A percentile compares a stretch with the other conserved stretches of the same genome.
phyloP scores from a whole-genome alignment of 1,284 basidiomycete species.

The Ganoderma sp. region DNA sequence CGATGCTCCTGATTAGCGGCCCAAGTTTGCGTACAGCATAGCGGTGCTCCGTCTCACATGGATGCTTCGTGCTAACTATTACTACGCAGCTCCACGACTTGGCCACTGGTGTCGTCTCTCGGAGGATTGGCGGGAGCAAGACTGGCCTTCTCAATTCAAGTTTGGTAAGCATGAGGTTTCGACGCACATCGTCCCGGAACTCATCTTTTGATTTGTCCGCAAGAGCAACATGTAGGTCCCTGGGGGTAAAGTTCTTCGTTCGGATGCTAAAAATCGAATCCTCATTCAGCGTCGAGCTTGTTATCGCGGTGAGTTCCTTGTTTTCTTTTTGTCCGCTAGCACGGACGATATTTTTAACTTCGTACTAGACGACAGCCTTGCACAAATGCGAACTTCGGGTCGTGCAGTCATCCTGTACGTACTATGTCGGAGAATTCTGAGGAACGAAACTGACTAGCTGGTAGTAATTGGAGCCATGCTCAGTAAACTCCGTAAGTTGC shows the following conservation, averaged over 20 bases:
- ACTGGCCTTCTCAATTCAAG: conserved; percentile 85
- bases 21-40: background rate
- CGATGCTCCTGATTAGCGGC: background rate
- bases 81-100: conserved; percentile 74
- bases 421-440: background rate
- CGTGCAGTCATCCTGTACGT: conserved; percentile 73
- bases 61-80: background rate
- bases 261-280: background rate
- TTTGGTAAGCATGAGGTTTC: conserved; percentile 52
- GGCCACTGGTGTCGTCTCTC: conserved; percentile 75
- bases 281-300: conserved; percentile 66
- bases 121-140: conserved; percentile 77
- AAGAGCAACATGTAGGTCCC: conserved; percentile 71
- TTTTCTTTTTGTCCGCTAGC: background rate
- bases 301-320: conserved; percentile 63
- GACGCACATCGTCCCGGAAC: background rate
- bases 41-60: background rate
- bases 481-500: conserved; percentile 69
- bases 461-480: conserved; percentile 81
- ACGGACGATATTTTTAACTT: background rate
- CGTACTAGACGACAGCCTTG: conserved; percentile 73
- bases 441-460: conserved; percentile 3
- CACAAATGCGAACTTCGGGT: conserved; percentile 84
- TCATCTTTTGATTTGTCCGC: conserved; percentile 19
- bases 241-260: background rate